A percentile compares a stretch with the other conserved stretches of the same genome.
phyloP scores from a whole-genome alignment of 2,329 filamentous ascomycete species.

The Aspergillus sp. region DNA sequence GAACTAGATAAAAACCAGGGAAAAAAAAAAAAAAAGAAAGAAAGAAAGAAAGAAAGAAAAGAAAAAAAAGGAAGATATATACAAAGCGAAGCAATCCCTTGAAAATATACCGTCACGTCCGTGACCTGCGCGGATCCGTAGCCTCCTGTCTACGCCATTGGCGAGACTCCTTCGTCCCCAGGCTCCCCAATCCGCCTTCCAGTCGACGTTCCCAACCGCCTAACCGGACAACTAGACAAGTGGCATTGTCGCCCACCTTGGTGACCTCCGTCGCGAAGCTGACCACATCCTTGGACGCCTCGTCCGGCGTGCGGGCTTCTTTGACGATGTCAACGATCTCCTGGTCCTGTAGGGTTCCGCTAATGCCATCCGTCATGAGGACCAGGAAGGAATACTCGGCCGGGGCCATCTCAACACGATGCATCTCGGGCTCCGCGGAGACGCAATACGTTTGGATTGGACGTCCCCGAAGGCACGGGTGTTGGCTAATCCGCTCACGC shows the following conservation, averaged over 20 bases:
- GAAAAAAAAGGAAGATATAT: constrained; percentile 10
- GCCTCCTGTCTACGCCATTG: constrained; percentile 77
- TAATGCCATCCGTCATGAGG: constrained; percentile 81
- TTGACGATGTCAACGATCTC: constrained; percentile 96
- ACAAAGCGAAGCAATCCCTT: constrained; percentile 6
- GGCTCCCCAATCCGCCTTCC: constrained; percentile 78
- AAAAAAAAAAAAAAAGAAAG: background rate
- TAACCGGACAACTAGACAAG: constrained; percentile 53
- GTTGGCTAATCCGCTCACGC: constrained; percentile 87
- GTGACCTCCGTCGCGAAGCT: constrained; percentile 82
- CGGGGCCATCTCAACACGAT: constrained; percentile 66
- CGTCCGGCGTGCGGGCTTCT: constrained; percentile 82
- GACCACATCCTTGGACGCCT: constrained; percentile 70
- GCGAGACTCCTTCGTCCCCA: constrained; percentile 86
- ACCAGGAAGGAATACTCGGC: constrained; percentile 86
- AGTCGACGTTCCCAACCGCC: constrained; percentile 56
- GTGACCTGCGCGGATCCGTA: constrained; percentile 66
- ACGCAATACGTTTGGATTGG: constrained; percentile 81
- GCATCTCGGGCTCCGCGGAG: constrained; percentile 84
- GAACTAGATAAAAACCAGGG: too few relatives aligned
- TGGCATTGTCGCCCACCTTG: constrained; percentile 55
- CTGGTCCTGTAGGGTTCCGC: constrained; percentile 76
- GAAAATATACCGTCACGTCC: constrained; percentile 30
- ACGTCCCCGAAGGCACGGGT: constrained; percentile 92
- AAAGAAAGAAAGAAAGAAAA: background rate